Conservation (phyloP, 2,329 filamentous ascomycete species). For the Trichoderma semiorbis region DNA sequence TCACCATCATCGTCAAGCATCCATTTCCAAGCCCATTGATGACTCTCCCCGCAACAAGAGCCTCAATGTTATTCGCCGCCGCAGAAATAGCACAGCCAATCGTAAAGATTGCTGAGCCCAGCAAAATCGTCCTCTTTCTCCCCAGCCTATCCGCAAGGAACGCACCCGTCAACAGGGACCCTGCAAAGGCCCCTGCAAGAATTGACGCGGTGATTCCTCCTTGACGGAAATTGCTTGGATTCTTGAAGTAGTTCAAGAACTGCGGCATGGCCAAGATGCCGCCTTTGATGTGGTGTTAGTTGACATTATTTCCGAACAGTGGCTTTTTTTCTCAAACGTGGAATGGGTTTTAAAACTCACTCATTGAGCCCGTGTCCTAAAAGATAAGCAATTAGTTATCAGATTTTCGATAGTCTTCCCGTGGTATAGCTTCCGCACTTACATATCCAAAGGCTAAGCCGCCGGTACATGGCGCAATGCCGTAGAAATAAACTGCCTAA, state of each 20-base stretch:
- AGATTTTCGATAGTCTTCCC: not conserved
- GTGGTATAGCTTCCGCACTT: not conserved
- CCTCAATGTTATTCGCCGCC: conserved; percentile 10
- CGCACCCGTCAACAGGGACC: conserved; percentile 15
- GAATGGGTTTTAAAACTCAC: not conserved
- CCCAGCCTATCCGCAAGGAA: conserved; percentile 15
- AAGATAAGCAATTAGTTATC: not conserved
- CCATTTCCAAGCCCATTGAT: conserved; percentile 17
- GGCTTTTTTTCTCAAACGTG: not conserved
- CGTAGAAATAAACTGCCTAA: conserved; percentile 13
- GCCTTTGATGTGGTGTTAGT: not conserved
- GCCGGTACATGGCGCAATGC: conserved; percentile 17
- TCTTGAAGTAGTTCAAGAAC: conserved; percentile 14
- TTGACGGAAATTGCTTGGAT: conserved; percentile 17
- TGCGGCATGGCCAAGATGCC: conserved; percentile 17
- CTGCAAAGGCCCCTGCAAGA: conserved; percentile 10
- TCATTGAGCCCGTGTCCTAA: conserved; percentile 18
- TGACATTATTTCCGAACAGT: not conserved
- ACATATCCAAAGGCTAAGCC: conserved; percentile 19
- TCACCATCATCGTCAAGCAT: conserved; percentile 17
- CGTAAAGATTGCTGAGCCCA: conserved; percentile 13
- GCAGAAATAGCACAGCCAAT: conserved; percentile 10
- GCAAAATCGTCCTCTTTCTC: conserved; percentile 4
- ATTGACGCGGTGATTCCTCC: conserved; percentile 19
- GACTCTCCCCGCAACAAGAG: conserved; percentile 17